Base-by-base conservation (phyloP, 2,329 filamentous ascomycete genomes). In the Aspergillus pseudonomiae region DNA sequence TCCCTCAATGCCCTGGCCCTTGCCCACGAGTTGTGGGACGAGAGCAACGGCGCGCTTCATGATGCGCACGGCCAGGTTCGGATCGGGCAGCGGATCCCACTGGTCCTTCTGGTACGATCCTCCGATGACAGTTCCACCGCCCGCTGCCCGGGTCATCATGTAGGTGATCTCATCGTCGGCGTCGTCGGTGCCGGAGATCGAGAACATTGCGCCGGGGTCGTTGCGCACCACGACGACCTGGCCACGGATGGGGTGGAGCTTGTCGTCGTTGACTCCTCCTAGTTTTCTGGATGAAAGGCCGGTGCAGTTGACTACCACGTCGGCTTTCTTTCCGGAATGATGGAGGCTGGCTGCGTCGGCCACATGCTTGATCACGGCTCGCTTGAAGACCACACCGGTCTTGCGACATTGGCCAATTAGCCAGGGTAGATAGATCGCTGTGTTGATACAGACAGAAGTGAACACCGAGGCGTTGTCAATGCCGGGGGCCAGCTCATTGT, bases 381-480 rank as follows among this genome's bases (percentile, higher is more conserved):
- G 86, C 70, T 86, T 85, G 71, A 94, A 81, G 1, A 87, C 81
- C 7, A 91, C 90, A 32, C 92, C 91, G 62, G 88, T 86, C 70
- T 87, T 88, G 32, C 91, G 83, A 75, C 92, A 96, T 79, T 95
- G 89, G 0, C 91, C 91, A 0, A 91, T 82, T 0, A 98, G 88
- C 88, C 91, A 97, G 4, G 92, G 88, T 2, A 97, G 87, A 79
- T 97, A 98, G 63, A 97, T 80, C 48, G 91, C 88, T 0, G 92
- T 92, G 80, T 98, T 97, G 76, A 97, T 94, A 79, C 94, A 97
- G 46, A 97, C 89, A 1, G 91, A 94, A 9, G 87, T 92, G 77
- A 95, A 97, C 61, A 85, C 83, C 57, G 87, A 91, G 28, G 88
- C 93, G 12, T 89, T 90, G 64, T 93, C 89, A 59, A 89, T 86